Base-by-base conservation (phyloP, 805 yeast species). In the Zygosaccharomyces siamensis region DNA sequence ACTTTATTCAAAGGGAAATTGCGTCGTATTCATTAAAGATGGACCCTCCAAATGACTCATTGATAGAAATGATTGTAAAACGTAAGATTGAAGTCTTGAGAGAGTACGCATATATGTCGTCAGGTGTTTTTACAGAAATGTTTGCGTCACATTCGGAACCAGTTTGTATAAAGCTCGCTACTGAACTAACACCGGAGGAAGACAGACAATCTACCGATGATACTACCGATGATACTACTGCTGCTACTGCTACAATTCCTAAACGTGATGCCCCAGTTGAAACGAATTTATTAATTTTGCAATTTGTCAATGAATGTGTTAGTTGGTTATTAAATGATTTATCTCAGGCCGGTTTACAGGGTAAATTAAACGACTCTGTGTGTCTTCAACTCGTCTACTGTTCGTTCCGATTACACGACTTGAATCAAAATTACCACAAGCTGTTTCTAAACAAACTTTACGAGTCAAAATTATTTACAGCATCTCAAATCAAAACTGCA, bases 351-450 rank as follows among this genome's bases (percentile, higher is more conserved):
- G 47, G 67, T n/a, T 49, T 75, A 1, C 73, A 70, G 16, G 66
- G 66, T 11, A 64, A 62, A 11, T 64, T 77, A 7, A 74, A 74
- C 28, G 85, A 85, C 48, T 86, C 92, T 0, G 70, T 89, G 20
- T 78, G 90, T 54, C 69, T 92, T 30, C 99, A 92, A 67, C 68
- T 90, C 33, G 81, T 88, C 0, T 92, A 90, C 68, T 87, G 96
- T 55, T 84, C 96, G n/a, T 89, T 85, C 62, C 83, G 96, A 32
- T 72, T 92, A 45, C 82, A 85, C 5, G 70, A 66, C 35, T 50
- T 61, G 8, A 67, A 66, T 36, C 47, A 43, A 26, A 67, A 67
- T 45, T 67, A 62, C 49, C 68, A 66, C 45, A 52, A 50, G 30
- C 47, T 66, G 10, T 61, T 67, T 52, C 38, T 66, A 5, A 63